Conservation (phyloP, 345 rosid species). For the Hibiscus mutabilis region DNA sequence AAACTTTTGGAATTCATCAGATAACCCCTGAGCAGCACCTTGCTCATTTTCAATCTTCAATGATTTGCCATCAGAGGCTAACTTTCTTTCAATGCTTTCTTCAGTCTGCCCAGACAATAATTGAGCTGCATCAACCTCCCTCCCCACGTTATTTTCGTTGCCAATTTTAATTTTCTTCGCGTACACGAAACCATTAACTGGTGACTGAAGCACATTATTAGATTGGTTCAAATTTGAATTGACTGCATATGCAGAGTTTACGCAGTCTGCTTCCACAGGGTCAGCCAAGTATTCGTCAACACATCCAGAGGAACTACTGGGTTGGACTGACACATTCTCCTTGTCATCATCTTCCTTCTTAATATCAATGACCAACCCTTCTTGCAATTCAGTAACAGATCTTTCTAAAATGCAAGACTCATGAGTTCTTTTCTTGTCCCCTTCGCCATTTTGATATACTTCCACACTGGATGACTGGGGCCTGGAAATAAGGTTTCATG, state of each 20-base stretch:
- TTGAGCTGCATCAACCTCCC: conserved; percentile 8
- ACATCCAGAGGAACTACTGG: conserved; percentile 28
- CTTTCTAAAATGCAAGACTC: conserved; percentile 14
- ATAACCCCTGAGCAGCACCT: conserved; percentile 4
- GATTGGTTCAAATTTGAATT: conserved; percentile 14
- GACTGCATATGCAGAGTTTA: conserved; percentile 19
- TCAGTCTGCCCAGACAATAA: conserved; percentile 9
- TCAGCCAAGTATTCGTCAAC: conserved; percentile 39
- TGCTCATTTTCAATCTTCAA: conserved; percentile 13
- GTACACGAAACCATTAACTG: conserved; percentile 11
- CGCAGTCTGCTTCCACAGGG: conserved; percentile 27
- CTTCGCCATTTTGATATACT: conserved; percentile 7
- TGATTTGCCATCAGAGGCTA: conserved; percentile 1
- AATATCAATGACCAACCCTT: conserved; percentile 7
- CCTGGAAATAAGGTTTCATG: conserved; percentile 25
- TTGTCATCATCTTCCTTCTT: conserved; percentile 14
- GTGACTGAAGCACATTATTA: conserved; percentile 14
- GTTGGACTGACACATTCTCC: conserved; percentile 18
- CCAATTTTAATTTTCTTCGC: conserved; percentile 9
- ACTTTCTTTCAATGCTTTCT: conserved; percentile 19
- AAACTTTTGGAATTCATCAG: conserved; percentile 13
- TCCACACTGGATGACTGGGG: conserved; percentile 18
- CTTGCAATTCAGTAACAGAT: conserved; percentile 1
- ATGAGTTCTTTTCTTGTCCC: conserved; percentile 6
- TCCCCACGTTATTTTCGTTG: conserved; percentile 3